Percentiles rank a stretch among this genome's conserved stretches.
These are phyloP conservation scores for Phalaenopsis aphrodite DNA, from an alignment of 106 monocot species.

Conservation along the genomic window DNA sequence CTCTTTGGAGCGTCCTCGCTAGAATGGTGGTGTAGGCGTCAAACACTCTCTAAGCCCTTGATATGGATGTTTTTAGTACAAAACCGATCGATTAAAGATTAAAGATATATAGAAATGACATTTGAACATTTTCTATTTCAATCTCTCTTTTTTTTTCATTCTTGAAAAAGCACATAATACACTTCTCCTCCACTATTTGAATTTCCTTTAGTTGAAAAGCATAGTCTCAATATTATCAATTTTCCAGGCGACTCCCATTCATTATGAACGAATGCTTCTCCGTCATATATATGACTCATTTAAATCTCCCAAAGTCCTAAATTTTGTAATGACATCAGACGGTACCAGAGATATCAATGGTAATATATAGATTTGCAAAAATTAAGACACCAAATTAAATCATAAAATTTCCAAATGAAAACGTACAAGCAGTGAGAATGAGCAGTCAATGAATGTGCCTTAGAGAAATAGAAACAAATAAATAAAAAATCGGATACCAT, in stretches of 20 bases:
- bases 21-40: no score
- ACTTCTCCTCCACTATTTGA: no score
- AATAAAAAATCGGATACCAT: no score
- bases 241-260: not conserved
- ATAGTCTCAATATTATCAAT: not conserved
- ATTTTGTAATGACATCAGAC: not conserved
- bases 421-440: not conserved
- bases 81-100: no score
- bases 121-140: no score
- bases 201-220: not conserved
- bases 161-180: no score
- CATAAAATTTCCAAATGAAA: not conserved
- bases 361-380: not conserved
- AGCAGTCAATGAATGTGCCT: not conserved
- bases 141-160: no score
- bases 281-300: not conserved
- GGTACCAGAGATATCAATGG: not conserved
- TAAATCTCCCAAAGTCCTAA: not conserved
- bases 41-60: no score
- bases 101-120: no score
- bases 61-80: no score
- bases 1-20: no score
- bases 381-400: not conserved
- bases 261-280: not conserved
- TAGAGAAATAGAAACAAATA: not conserved